Evolutionary conservation across 108 stramenopile genomes (phyloP).

Genomic region (Bacterosira constricta): DNA sequence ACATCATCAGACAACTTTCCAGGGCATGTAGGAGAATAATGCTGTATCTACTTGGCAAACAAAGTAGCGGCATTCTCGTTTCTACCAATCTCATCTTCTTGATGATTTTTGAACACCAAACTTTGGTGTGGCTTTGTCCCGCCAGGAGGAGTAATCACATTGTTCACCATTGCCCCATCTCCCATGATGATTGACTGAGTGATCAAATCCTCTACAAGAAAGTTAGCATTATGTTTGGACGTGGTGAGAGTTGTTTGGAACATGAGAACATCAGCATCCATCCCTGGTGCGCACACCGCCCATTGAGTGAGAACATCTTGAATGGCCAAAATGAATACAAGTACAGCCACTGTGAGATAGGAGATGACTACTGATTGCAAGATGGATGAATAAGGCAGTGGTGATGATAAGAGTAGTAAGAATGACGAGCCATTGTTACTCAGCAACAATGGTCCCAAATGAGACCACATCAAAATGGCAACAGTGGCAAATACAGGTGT

Average conservation of each 20-base stretch:
- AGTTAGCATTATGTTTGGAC: background rate
- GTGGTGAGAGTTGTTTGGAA: background rate
- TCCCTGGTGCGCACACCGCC: conserved; percentile 20
- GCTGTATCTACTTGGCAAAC: conserved; percentile 26
- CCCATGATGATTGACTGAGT: conserved; percentile 30
- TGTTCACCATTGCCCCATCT: conserved; percentile 19
- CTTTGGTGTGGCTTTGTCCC: background rate
- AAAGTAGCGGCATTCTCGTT: conserved; percentile 20
- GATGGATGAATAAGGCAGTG: background rate
- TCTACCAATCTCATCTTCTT: conserved; percentile 29
- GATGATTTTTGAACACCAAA: conserved; percentile 1
- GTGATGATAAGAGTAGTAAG: background rate
- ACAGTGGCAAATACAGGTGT: background rate
- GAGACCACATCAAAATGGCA: background rate
- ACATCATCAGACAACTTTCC: conserved; percentile 30
- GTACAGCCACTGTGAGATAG: conserved; percentile 4
- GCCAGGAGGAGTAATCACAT: conserved; percentile 3
- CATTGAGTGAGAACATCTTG: conserved; percentile 31
- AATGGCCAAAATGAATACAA: conserved; percentile 5
- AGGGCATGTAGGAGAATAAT: conserved; percentile 1
- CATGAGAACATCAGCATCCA: conserved; percentile 21
- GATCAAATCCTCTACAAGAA: conserved; percentile 27
- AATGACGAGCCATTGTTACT: conserved; percentile 3
- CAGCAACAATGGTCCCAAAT: background rate
- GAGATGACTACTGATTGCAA: conserved; percentile 16